Conservation (phyloP, 2,329 filamentous ascomycete genomes). For the Cryphonectria nitschkei region DNA sequence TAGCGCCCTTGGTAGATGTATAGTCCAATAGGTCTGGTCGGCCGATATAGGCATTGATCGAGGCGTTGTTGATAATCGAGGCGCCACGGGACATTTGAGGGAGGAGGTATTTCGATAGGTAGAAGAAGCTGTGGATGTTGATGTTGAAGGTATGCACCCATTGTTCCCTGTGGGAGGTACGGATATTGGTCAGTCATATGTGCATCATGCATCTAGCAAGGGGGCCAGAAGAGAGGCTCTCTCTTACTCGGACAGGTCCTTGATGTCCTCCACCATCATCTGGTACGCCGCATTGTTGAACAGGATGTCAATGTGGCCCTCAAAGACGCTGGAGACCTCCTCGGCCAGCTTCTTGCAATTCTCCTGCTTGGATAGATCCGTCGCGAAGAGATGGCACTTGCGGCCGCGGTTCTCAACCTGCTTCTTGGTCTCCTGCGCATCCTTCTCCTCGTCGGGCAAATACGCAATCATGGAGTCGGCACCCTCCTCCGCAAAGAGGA, state of each 20-base stretch:
- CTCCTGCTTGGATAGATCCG: slow-evolving; percentile 66
- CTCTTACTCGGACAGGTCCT: slow-evolving; percentile 68
- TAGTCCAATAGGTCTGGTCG: slow-evolving; percentile 82
- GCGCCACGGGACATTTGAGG: slow-evolving; percentile 75
- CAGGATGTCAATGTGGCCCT: slow-evolving; percentile 69
- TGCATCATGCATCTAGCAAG: too few species aligned
- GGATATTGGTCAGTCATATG: neutral
- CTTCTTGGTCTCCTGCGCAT: slow-evolving; percentile 75
- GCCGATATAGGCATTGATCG: slow-evolving; percentile 81
- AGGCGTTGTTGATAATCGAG: slow-evolving; percentile 84
- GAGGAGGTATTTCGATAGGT: slow-evolving; percentile 75
- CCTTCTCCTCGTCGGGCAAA: slow-evolving; percentile 73
- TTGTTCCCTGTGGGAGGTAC: slow-evolving; percentile 60
- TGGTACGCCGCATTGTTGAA: slow-evolving; percentile 77
- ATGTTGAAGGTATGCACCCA: slow-evolving; percentile 80
- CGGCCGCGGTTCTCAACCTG: slow-evolving; percentile 68
- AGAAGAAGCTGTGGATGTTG: slow-evolving; percentile 84
- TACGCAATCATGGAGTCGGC: slow-evolving; percentile 75
- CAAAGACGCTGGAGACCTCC: slow-evolving; percentile 66
- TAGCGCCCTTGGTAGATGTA: slow-evolving; percentile 77
- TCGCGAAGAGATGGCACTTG: slow-evolving; percentile 65
- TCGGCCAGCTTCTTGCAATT: slow-evolving; percentile 74
- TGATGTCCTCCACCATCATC: slow-evolving; percentile 73
- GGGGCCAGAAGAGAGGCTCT: slow-evolving; percentile 23
- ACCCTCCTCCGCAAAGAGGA: slow-evolving; percentile 82